Percentiles rank a stretch among this genome's conserved stretches.
Conservation (phyloP, 305 asterid species). For the Rubia peregrina region DNA sequence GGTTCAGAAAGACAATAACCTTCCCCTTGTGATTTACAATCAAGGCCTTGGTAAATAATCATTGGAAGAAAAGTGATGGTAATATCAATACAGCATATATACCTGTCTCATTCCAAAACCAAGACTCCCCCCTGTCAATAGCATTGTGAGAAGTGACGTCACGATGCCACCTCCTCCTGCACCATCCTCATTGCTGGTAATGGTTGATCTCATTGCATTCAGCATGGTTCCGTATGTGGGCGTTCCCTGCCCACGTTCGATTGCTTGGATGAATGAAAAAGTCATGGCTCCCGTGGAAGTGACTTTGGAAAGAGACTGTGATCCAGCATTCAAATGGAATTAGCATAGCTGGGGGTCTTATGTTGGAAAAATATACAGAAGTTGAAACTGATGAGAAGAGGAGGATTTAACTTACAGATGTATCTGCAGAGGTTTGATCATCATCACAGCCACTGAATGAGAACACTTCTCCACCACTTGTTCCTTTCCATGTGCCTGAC, state of each 20-base stretch:
- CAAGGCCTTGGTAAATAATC: no score
- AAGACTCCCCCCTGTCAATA: constrained; percentile 75
- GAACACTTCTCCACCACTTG: constrained; percentile 89
- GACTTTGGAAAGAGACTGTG: constrained; percentile 74
- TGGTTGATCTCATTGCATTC: constrained; percentile 69
- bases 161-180: constrained; percentile 52
- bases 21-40: neutral
- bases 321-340: constrained; percentile 12
- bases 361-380: no score
- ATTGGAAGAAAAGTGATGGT: neutral
- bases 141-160: constrained; percentile 66
- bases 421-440: constrained; percentile 84
- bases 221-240: constrained; percentile 73
- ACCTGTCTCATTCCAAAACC: constrained; percentile 64
- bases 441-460: constrained; percentile 96
- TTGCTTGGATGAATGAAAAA: constrained; percentile 80
- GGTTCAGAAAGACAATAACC: neutral
- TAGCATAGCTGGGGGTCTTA: neutral
- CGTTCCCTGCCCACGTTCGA: constrained; percentile 58
- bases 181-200: constrained; percentile 42
- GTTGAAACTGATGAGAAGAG: neutral
- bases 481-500: constrained; percentile 82
- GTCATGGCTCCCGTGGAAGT: constrained; percentile 98
- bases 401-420: constrained; percentile 37
- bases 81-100: neutral